Evolutionary conservation across 2,329 filamentous ascomycete species (phyloP).

Genomic region (Colletotrichum acutatum): DNA sequence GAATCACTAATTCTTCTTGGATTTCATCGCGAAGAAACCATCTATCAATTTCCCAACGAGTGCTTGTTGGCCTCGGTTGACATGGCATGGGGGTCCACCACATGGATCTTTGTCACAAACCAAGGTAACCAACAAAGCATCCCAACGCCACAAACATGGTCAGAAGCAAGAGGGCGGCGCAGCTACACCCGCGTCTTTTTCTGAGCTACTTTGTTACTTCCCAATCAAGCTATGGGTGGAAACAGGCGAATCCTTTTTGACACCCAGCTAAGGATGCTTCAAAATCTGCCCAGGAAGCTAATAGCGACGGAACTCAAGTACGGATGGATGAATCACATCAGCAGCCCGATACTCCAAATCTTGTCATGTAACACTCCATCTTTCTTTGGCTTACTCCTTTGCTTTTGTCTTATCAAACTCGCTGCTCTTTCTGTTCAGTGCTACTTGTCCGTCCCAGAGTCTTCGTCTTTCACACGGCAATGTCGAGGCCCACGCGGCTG

Average conservation of each 20-base stretch:
- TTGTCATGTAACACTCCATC: not conserved
- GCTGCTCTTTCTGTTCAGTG: not conserved
- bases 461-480: not conserved
- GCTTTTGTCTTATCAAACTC: not conserved
- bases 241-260: not conserved
- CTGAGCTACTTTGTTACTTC: no score
- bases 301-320: not conserved
- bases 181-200: not conserved
- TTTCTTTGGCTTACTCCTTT: not conserved
- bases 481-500: not conserved
- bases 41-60: no score
- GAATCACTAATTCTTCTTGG: no score
- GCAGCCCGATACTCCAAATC: not conserved
- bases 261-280: not conserved
- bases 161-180: not conserved
- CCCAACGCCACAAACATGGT: no score
- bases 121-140: no score
- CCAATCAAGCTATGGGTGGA: not conserved
- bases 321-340: not conserved
- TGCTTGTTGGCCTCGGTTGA: no score
- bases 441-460: not conserved
- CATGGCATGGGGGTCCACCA: no score
- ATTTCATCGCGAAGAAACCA: no score
- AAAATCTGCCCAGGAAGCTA: not conserved
- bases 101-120: no score